Conservation (phyloP, 208 protist genomes). For the Leishmania braziliensis region DNA sequence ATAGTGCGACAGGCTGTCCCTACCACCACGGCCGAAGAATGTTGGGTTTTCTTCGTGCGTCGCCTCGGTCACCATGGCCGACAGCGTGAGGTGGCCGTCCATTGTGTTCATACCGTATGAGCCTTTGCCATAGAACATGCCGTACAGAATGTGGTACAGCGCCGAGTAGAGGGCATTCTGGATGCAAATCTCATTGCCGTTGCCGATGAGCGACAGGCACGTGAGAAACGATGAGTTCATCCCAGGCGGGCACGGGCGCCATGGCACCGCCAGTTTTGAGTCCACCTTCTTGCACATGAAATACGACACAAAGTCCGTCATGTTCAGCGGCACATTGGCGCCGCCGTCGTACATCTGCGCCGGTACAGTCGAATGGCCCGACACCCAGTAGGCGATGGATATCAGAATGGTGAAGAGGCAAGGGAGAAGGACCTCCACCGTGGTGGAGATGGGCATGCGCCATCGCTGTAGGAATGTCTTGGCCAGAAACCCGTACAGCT, state of each 20-base stretch:
- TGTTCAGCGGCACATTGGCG: slow-evolving; percentile 17
- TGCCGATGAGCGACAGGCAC: slow-evolving; percentile 43
- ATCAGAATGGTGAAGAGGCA: slow-evolving; percentile 64
- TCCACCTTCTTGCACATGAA: slow-evolving; percentile 24
- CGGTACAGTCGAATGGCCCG: slow-evolving; percentile 26
- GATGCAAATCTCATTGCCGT: slow-evolving; percentile 40
- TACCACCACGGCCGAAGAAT: slow-evolving; percentile 56
- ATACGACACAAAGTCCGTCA: slow-evolving; percentile 26
- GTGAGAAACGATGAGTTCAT: neutral
- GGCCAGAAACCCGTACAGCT: slow-evolving; percentile 69
- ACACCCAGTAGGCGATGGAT: slow-evolving; percentile 59
- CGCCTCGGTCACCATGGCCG: slow-evolving; percentile 50
- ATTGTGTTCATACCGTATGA: slow-evolving; percentile 42
- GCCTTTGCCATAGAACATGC: slow-evolving; percentile 45
- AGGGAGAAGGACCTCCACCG: slow-evolving; percentile 67
- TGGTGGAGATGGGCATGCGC: slow-evolving; percentile 53
- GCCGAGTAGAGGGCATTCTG: neutral
- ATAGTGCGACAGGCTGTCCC: slow-evolving; percentile 62
- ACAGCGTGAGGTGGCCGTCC: slow-evolving; percentile 59
- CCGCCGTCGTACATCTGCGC: slow-evolving; percentile 33
- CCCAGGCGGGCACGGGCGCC: slow-evolving; percentile 26
- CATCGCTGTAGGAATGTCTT: slow-evolving; percentile 67
- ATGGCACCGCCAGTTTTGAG: slow-evolving; percentile 23
- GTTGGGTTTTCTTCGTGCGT: slow-evolving; percentile 31
- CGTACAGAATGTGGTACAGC: slow-evolving; percentile 33